Conservation (phyloP, 352 stramenopile species). For the Pythium utonaiense region DNA sequence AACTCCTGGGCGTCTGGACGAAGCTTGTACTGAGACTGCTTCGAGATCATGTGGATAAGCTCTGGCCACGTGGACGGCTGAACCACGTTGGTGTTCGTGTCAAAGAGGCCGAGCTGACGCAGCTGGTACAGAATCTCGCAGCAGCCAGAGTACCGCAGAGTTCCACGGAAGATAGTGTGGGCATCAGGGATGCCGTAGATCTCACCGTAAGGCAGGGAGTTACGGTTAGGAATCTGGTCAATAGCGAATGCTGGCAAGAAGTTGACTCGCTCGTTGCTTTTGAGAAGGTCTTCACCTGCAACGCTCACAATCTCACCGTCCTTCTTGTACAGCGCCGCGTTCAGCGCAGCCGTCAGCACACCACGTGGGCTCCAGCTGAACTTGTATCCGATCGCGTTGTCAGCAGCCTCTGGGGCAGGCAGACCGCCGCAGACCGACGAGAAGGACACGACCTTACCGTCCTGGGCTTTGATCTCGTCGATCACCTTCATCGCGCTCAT, state of each 20-base stretch:
- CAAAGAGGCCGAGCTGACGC: constrained; percentile 88
- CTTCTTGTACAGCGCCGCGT: constrained; percentile 87
- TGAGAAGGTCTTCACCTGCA: constrained; percentile 83
- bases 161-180: constrained; percentile 92
- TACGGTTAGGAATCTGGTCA: constrained; percentile 94
- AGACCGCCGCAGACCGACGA: constrained; percentile 94
- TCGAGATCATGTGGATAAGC: constrained; percentile 61
- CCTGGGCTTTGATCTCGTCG: constrained; percentile 90
- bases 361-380: constrained; percentile 96
- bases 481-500: constrained; percentile 97
- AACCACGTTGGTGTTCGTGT: constrained; percentile 47
- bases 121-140: constrained; percentile 90
- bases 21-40: constrained; percentile 32
- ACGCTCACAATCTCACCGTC: constrained; percentile 85
- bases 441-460: constrained; percentile 89
- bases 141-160: constrained; percentile 92
- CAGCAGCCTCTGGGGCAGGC: constrained; percentile 90
- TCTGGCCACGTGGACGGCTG: constrained; percentile 78
- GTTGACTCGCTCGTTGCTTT: constrained; percentile 75
- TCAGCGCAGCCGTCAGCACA: constrained; percentile 91
- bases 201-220: constrained; percentile 91
- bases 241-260: constrained; percentile 91
- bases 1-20: constrained; percentile 60
- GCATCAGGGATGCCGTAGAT: constrained; percentile 94
- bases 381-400: constrained; percentile 97